These are phyloP conservation scores for Akanthomyces lecanii DNA, from an alignment of 2,329 filamentous ascomycete genomes.

Conservation along the genomic window DNA sequence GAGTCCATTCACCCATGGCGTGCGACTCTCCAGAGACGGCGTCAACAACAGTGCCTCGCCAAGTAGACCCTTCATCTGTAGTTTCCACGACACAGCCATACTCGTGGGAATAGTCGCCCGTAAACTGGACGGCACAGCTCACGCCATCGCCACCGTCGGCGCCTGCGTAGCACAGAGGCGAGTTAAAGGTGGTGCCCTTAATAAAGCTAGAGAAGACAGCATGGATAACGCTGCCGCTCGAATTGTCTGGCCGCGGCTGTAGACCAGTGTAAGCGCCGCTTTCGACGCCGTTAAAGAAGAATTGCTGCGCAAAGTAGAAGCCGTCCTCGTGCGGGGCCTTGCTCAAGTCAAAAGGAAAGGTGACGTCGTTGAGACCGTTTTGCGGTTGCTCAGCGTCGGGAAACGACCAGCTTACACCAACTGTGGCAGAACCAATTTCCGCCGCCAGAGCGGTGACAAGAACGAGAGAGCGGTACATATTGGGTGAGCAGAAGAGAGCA, in stretches of 20 bases:
- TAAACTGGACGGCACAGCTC: conserved; percentile 22
- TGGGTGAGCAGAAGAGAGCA: not conserved
- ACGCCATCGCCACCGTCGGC: conserved; percentile 26
- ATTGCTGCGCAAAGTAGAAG: conserved; percentile 26
- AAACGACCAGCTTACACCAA: conserved; percentile 3
- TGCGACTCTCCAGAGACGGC: conserved; percentile 12
- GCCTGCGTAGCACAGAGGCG: conserved; percentile 22
- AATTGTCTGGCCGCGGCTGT: conserved; percentile 20
- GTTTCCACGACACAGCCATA: conserved; percentile 22
- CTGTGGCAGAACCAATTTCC: not conserved
- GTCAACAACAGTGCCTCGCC: conserved; percentile 24
- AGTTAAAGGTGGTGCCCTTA: conserved; percentile 17
- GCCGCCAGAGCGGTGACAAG: not conserved
- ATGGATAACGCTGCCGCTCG: conserved; percentile 19
- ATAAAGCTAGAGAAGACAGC: conserved; percentile 25
- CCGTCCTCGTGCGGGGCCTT: conserved; percentile 20
- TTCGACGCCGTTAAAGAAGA: conserved; percentile 17
- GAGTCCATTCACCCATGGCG: conserved; percentile 23
- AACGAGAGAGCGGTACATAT: not conserved
- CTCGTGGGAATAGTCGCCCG: conserved; percentile 21
- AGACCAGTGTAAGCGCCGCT: conserved; percentile 22
- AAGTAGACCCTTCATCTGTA: conserved; percentile 18
- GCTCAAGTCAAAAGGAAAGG: conserved; percentile 23
- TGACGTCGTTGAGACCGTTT: conserved; percentile 15
- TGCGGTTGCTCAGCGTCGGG: not conserved